Evolutionary conservation across 2,329 filamentous ascomycete species (phyloP), one percentile per base, ranked within the genome.

Genomic region (Aurifilum marmelostoma): DNA sequence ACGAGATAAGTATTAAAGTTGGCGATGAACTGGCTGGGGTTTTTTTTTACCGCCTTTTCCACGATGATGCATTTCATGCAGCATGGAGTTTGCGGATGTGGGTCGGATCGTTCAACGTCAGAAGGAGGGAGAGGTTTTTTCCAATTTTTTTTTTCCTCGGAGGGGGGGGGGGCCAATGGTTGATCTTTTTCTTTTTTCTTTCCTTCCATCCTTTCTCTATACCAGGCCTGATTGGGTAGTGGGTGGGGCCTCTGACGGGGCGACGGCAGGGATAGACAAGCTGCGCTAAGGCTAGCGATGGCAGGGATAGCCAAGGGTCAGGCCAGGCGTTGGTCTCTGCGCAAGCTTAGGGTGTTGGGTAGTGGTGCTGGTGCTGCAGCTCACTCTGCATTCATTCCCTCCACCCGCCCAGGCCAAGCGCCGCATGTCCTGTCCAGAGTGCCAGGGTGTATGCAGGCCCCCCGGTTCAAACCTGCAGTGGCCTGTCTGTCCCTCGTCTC

Each of bases 31-130:
- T 47, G 43, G 41, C 7, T 43, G 43, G 43, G 43, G 21, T 6
- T 29, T 12, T 18, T n/a, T 9, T 39, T 66, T 66, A 66, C 64
- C 52, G 64, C 64, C 64, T 59, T 66, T 65, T 65, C 50, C 64
- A 32, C 52, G 64, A 66, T 60, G 64, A 66, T 66, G 64, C 52
- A 66, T 37, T 47, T 24, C 24, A 43, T 47, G 64, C 64, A 37
- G 64, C 52, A 66, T 59, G 27, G 18, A 29, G 11, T 18, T n/a
- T 62, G 59, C 37, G 59, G 34, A 37, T 37, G 37, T 43, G 59
- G 59, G 59, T 39, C 58, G 18, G 32, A 24, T 39, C 34, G 32
- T 60, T 32, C 39, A 60, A 37, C 58, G n/a, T 39, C 58, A 60
- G 34, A 60, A 2, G 11, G n/a, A 29, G 11, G 24, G 34, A 14